phyloP scores from a whole-genome alignment of 2,329 filamentous ascomycete species.

The Diplodia scrobiculata region DNA sequence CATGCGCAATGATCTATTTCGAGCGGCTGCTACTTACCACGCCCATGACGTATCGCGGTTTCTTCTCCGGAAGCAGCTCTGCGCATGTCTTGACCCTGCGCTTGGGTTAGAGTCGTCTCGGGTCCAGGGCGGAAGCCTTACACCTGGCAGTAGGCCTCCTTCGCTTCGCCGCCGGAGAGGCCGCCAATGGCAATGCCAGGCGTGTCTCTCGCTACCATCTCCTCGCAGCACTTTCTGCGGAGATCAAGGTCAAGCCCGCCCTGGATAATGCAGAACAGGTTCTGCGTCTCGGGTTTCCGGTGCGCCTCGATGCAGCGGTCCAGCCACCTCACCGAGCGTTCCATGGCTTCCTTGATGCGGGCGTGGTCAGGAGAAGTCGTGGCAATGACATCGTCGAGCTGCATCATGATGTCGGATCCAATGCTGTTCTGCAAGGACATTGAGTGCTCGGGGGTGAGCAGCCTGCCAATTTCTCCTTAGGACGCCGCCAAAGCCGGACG shows the following conservation, averaged over 20 bases:
- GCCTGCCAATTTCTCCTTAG: slow-evolving; percentile 47
- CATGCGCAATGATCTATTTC: neutral
- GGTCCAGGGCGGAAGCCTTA: slow-evolving; percentile 10
- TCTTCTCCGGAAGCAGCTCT: slow-evolving; percentile 77
- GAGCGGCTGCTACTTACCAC: slow-evolving; percentile 52
- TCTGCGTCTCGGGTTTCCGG: slow-evolving; percentile 78
- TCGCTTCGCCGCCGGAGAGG: slow-evolving; percentile 91
- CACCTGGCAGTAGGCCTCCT: slow-evolving; percentile 87
- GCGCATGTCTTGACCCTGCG: slow-evolving; percentile 75
- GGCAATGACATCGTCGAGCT: slow-evolving; percentile 95
- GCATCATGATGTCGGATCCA: slow-evolving; percentile 99
- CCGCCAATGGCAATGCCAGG: slow-evolving; percentile 97
- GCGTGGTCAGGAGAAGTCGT: slow-evolving; percentile 88
- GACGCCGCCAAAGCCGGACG: neutral
- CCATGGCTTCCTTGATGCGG: slow-evolving; percentile 92
- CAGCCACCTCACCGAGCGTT: slow-evolving; percentile 90
- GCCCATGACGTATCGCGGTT: slow-evolving; percentile 99
- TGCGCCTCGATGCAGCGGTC: slow-evolving; percentile 93
- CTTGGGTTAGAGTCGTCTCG: slow-evolving; percentile 36
- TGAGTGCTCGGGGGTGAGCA: slow-evolving; percentile 95
- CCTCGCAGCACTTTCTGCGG: slow-evolving; percentile 75
- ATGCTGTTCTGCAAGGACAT: slow-evolving; percentile 96
- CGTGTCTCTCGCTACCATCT: slow-evolving; percentile 88
- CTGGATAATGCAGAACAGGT: slow-evolving; percentile 98
- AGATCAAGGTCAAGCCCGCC: slow-evolving; percentile 88